phyloP scores from a whole-genome alignment of 306 rosid species.

The Hippophae tibetana region DNA sequence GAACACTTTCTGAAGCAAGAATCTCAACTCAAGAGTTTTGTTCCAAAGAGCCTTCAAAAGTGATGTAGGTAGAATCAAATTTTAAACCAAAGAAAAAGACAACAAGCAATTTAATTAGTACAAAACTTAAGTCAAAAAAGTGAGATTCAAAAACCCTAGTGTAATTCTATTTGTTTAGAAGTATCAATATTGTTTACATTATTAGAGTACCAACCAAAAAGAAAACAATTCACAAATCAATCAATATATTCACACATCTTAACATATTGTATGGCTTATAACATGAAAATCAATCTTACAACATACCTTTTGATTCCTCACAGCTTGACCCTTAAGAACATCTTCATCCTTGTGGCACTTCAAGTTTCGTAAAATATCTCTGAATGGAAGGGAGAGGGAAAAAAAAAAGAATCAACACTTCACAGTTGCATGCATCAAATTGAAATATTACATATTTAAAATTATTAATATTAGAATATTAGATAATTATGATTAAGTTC shows the following conservation, averaged over 20 bases:
- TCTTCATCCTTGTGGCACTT: slow-evolving; percentile 78
- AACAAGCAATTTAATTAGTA: background rate
- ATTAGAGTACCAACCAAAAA: no score
- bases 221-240: no score
- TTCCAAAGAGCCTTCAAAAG: slow-evolving; percentile 67
- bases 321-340: slow-evolving; percentile 76
- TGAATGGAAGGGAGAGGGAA: slow-evolving; percentile 15
- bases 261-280: background rate
- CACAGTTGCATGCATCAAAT: no score
- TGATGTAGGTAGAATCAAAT: slow-evolving; percentile 10
- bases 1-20: slow-evolving; percentile 75
- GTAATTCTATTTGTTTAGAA: no score
- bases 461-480: no score
- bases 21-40: slow-evolving; percentile 76
- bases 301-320: slow-evolving; percentile 76
- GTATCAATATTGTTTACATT: no score
- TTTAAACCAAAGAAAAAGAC: slow-evolving; percentile 1
- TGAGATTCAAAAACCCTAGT: no score
- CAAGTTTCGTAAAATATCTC: slow-evolving; percentile 63
- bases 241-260: no score
- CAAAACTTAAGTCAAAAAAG: no score
- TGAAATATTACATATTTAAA: no score
- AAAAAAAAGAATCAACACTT: background rate
- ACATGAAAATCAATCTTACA: background rate
- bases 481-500: no score